Percentiles rank a stretch among this genome's conserved stretches.
Evolutionary conservation across 306 rosid genomes (phyloP).

Genomic region (Comarum palustre): DNA sequence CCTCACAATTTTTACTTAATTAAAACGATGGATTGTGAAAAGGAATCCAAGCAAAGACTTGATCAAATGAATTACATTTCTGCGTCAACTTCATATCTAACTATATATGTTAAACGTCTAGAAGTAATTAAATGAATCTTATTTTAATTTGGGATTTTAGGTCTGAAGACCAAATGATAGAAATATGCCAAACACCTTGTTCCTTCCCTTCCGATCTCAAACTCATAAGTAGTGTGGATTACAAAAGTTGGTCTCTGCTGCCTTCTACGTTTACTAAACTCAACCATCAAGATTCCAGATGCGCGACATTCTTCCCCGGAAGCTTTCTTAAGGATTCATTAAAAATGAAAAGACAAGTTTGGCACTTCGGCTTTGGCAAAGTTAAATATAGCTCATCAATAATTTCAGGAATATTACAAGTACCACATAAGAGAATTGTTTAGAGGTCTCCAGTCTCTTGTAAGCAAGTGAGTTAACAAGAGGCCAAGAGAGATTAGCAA

Average conservation of each 20-base stretch:
- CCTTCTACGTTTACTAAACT: background rate
- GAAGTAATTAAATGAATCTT: background rate
- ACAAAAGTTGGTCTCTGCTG: conserved; percentile 2
- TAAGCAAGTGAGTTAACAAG: background rate
- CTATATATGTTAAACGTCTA: background rate
- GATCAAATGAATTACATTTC: background rate
- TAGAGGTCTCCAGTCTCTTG: conserved; percentile 8
- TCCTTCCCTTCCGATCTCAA: background rate
- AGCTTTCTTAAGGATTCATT: background rate
- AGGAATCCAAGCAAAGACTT: background rate
- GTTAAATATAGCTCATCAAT: background rate
- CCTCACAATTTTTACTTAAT: background rate
- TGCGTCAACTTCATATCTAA: background rate
- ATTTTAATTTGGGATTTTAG: background rate
- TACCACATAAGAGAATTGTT: background rate
- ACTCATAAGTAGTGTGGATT: background rate
- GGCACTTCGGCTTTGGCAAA: background rate
- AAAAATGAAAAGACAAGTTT: background rate
- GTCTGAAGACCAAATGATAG: background rate
- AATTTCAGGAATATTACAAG: background rate
- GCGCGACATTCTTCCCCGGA: background rate
- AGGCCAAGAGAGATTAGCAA: background rate
- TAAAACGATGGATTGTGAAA: background rate
- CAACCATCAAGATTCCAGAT: background rate
- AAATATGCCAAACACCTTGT: background rate